Evolutionary conservation across 2,329 filamentous ascomycete genomes (phyloP).

Genomic region (Verticillium nonalfalfae): DNA sequence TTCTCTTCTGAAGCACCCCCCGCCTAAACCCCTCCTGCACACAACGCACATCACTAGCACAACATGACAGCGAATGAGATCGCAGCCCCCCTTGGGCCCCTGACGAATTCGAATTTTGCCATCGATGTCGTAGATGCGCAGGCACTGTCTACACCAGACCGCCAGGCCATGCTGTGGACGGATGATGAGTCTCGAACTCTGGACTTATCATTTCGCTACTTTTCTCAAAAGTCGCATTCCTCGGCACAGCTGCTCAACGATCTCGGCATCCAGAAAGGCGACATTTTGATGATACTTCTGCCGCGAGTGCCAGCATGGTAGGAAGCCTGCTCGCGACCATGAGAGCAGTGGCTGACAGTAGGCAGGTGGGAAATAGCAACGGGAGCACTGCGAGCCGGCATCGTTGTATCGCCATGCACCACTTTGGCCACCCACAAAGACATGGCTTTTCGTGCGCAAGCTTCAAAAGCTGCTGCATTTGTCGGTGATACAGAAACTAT

Average conservation of each 20-base stretch:
- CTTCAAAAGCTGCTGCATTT: neutral
- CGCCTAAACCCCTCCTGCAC: too few species aligned
- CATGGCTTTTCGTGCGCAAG: neutral
- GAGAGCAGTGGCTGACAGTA: neutral
- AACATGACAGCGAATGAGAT: neutral
- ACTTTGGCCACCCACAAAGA: neutral
- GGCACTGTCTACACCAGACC: neutral
- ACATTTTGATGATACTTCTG: neutral
- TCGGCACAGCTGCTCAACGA: neutral
- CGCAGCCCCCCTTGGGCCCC: neutral
- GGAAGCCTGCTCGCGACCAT: neutral
- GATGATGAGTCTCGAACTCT: neutral
- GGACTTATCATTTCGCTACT: neutral
- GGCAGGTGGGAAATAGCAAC: slow-evolving; percentile 1
- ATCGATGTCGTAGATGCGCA: slow-evolving; percentile 1
- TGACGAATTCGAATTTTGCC: neutral
- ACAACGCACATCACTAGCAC: too few species aligned
- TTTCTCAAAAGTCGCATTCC: neutral
- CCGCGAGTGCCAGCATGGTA: neutral
- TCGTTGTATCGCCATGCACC: neutral
- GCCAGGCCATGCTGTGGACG: neutral
- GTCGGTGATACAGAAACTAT: neutral
- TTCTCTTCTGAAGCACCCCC: too few species aligned
- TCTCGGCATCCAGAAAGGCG: neutral
- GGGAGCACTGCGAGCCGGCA: neutral